Percentiles rank a stretch among this genome's conserved stretches.
Conservation (phyloP, 2,329 filamentous ascomycete genomes). For the Neofusicoccum laricinum region DNA sequence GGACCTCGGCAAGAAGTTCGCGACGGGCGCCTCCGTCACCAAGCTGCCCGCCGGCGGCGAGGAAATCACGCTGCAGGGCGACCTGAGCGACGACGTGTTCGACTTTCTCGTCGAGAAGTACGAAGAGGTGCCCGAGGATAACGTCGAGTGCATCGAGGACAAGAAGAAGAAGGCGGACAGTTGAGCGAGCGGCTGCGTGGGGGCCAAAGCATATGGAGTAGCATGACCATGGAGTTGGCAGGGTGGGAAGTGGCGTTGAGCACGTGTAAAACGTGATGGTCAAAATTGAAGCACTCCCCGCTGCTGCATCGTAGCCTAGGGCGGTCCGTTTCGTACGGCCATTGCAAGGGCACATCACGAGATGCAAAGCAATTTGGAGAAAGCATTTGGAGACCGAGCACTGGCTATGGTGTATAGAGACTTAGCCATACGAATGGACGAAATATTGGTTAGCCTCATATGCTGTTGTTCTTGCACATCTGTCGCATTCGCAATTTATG, state of each 20-base stretch:
- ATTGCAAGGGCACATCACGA: not conserved
- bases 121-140: conserved; percentile 86
- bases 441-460: not conserved
- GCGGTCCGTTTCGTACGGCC: not conserved
- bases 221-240: not conserved
- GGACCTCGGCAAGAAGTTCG: conserved; percentile 98
- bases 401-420: not conserved
- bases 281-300: not conserved
- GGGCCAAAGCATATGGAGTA: not conserved
- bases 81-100: conserved; percentile 90
- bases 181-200: not conserved
- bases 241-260: not conserved
- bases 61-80: conserved; percentile 96
- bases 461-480: too few relatives aligned
- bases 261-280: not conserved
- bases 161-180: conserved; percentile 16
- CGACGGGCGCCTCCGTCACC: conserved; percentile 88
- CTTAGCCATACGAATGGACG: not conserved
- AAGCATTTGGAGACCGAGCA: not conserved
- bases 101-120: conserved; percentile 90
- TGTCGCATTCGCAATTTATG: not conserved
- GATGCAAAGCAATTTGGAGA: not conserved
- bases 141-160: conserved; percentile 58
- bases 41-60: conserved; percentile 83
- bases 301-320: not conserved